Evolutionary conservation across 2,329 filamentous ascomycete genomes (phyloP).

Genomic region (Epichloe hybrida): DNA sequence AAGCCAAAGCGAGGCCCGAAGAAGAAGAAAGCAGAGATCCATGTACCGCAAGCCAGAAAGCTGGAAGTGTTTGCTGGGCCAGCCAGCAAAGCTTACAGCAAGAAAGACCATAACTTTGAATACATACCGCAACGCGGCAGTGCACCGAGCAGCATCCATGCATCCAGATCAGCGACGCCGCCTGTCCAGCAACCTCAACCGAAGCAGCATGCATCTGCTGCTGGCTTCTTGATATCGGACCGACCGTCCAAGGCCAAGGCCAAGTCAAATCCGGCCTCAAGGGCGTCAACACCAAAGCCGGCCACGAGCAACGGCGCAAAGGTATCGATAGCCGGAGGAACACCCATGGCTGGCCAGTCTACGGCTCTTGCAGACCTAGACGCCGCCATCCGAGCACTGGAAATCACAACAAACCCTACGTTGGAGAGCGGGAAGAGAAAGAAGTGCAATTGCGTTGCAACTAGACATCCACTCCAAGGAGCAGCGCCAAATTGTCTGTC

Average conservation of each 20-base stretch:
- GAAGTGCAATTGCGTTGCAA: conserved; percentile 78
- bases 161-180: conserved; percentile 24
- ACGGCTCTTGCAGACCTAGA: conserved; percentile 58
- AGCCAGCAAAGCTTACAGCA: conserved; percentile 58
- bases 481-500: conserved; percentile 85
- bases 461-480: conserved; percentile 74
- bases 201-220: conserved; percentile 43
- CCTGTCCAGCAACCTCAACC: conserved; percentile 22
- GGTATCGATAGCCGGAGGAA: conserved; percentile 60
- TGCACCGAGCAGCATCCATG: conserved; percentile 23
- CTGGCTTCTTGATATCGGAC: conserved; percentile 74
- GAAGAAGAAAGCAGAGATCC: conserved; percentile 48
- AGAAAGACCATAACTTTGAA: conserved; percentile 55
- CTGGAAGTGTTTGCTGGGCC: conserved; percentile 49
- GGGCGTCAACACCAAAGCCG: conserved; percentile 42
- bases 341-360: conserved; percentile 69
- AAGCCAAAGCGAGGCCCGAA: conserved; percentile 32
- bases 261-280: conserved; percentile 37
- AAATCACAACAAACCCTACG: conserved; percentile 81
- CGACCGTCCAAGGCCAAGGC: conserved; percentile 42
- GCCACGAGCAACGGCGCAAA: conserved; percentile 42
- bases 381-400: conserved; percentile 75
- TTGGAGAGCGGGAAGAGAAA: conserved; percentile 42
- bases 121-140: conserved; percentile 49
- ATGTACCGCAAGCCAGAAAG: conserved; percentile 49